Percentiles rank a stretch among this genome's conserved stretches.
Conservation (phyloP, 805 yeast genomes). For the Dipodascus geniculatus region DNA sequence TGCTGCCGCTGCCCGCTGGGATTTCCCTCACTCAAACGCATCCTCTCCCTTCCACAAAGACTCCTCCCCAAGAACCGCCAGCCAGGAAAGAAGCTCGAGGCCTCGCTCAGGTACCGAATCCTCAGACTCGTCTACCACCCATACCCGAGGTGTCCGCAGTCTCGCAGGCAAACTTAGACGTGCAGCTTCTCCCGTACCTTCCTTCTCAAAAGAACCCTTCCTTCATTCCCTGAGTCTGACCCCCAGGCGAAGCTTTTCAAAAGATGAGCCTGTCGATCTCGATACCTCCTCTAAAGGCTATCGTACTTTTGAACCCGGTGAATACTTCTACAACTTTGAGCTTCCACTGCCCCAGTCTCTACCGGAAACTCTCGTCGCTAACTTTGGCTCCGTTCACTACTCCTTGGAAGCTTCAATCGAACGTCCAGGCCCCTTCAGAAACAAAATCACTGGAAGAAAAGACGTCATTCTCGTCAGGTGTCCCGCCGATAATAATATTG, state of each 20-base stretch:
- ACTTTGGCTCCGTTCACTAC: constrained; percentile 74
- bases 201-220: constrained; percentile 6
- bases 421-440: constrained; percentile 77
- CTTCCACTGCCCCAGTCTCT: constrained; percentile 69
- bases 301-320: constrained; percentile 68
- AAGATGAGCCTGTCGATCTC: constrained; percentile 16
- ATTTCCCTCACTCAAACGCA: background rate
- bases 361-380: constrained; percentile 69
- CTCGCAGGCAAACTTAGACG: constrained; percentile 15
- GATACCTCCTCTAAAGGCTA: constrained; percentile 24
- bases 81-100: background rate
- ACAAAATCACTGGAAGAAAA: constrained; percentile 51
- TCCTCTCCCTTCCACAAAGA: background rate
- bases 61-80: background rate
- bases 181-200: constrained; percentile 17
- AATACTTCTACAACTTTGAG: constrained; percentile 85
- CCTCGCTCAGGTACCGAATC: background rate
- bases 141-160: constrained; percentile 7
- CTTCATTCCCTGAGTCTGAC: constrained; percentile 13
- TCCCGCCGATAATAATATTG: constrained; percentile 66
- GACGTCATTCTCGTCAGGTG: constrained; percentile 63
- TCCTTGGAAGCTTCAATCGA: constrained; percentile 56
- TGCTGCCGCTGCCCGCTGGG: background rate
- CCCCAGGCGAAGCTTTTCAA: constrained; percentile 19
- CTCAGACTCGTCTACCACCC: background rate